Base-by-base conservation (phyloP, 352 stramenopile genomes). In the Phytophthora cryptogea region DNA sequence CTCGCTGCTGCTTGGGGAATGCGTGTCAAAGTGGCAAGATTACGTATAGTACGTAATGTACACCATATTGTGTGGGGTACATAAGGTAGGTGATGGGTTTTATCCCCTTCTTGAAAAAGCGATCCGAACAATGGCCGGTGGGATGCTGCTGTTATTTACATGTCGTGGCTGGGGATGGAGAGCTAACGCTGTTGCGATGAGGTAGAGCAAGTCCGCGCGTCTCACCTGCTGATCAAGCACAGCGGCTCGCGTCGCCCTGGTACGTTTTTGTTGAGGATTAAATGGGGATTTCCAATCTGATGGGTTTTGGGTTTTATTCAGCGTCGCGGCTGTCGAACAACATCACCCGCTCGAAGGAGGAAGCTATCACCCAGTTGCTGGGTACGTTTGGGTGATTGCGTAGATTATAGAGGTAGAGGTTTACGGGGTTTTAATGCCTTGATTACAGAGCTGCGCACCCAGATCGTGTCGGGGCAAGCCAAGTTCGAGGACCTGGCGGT, bases 181-280 rank as follows among this genome's bases (percentile, higher is more conserved):
- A 43, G 28, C 23, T 63, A 45, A 48, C 20, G 20, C 13, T 57
- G 16, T 59, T 54, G 17, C 43, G 20, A 17, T 30, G 10, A 17
- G 26, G 9, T 53, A 86, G 82, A 88, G 8, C 82, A 93, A 89
- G 82, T 95, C 17, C 73, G 75, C 52, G 88, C 86, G 30, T 89
- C 82, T 59, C 96, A 99, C 71, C 74, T 98, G 66, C 88, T 99
- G 8, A 95, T 98, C 68, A 98, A 98, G 82, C 94, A 98, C 80
- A 91, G 84, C 37, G 89, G 88, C 43, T 98, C 90, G 52, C 85
- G 93, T 50, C 82, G 82, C 39, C 80, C 80, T 4, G 79, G 83
- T 92, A 80, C 46, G 56, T 1, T 23, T 23, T 23, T 1, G 20
- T 23, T 23, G 20, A 23, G 20, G 2, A 3, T 23, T 23, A 23